Evolutionary conservation across 176 grass and related monocot genomes (phyloP), one percentile per base, ranked within the genome.

Genomic region (Carex scoparia): DNA sequence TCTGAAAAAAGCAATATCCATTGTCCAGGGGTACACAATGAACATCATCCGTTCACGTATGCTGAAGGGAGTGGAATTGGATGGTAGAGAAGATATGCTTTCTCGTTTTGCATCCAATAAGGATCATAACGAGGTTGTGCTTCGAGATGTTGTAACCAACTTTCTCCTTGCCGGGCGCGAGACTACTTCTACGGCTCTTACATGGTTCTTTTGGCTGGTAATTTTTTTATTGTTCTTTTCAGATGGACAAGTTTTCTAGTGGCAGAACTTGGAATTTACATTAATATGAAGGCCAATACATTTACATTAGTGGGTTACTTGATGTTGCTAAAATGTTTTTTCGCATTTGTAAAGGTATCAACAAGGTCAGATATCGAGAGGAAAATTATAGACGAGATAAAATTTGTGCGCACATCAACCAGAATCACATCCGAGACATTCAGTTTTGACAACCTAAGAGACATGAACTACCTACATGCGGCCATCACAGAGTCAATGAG

Each of bases 151-250:
- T 10, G 71, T 92, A 4, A 79, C 65, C 12, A 92, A n/a, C 71
- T 88, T 92, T 75, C 48, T 92, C 15, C 16, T 92, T 37, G 91
- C 91, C 35, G 85, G 91, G 0, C 86, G 88, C 8, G 91, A 92
- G 15, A 90, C 79, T 1, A 90, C 88, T 13, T 86, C 91, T 16
- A 80, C 88, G 2, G 91, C 79, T 23, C 79, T 92, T 60, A 84
- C 85, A 13, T 92, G 90, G 89, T 94, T 91, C 61, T 90, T 90
- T 79, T 90, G 88, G 88, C 46, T 86, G 70, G 68, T 90, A 82
- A 4, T 8, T 8, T 10, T 71, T 40, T 49, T 28, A 40, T 32
- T 49, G 28, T 60, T 53, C 44, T 30, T 54, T 27, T 4, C 31
- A 19, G 11, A 14, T 67, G 35, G 12, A 48, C 11, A 67, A 4